A percentile compares a stretch with the other conserved stretches of the same genome.
Conservation (phyloP, 1,139 yeast species). For the Wickerhamiella pararugosa region DNA sequence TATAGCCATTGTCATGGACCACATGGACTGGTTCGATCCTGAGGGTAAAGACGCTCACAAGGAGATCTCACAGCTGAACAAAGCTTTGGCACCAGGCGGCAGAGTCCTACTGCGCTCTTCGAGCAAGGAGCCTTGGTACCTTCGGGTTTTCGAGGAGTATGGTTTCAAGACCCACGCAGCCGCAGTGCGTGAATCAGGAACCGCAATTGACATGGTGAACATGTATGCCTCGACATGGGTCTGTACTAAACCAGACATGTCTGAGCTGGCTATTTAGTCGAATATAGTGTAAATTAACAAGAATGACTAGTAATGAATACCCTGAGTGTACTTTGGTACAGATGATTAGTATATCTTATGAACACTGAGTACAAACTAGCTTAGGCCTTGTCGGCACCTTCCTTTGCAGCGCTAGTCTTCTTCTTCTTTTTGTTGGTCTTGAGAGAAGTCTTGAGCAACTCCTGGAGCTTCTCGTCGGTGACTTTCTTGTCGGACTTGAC, state of each 20-base stretch:
- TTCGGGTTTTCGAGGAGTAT: slow-evolving; percentile 44
- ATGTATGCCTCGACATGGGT: slow-evolving; percentile 88
- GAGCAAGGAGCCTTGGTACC: slow-evolving; percentile 63
- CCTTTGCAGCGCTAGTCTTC: slow-evolving; percentile 1
- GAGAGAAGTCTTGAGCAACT: slow-evolving; percentile 42
- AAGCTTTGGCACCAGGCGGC: slow-evolving; percentile 52
- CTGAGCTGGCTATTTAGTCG: not conserved
- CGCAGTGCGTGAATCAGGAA: slow-evolving; percentile 47
- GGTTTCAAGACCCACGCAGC: slow-evolving; percentile 60
- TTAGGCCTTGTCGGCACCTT: no score
- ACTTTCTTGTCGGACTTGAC: slow-evolving; percentile 47
- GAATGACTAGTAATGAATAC: no score
- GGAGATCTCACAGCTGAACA: slow-evolving; percentile 50
- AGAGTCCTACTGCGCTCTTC: slow-evolving; percentile 69
- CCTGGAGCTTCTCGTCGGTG: slow-evolving; percentile 37
- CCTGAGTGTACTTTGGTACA: no score
- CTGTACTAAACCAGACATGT: slow-evolving; percentile 36
- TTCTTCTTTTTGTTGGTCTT: slow-evolving; percentile 40
- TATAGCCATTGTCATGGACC: slow-evolving; percentile 77
- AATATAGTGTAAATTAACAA: no score
- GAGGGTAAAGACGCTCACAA: slow-evolving; percentile 44
- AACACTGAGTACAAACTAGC: no score
- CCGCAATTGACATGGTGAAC: slow-evolving; percentile 61
- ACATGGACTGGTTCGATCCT: slow-evolving; percentile 82
- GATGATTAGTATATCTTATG: no score